Conservation (phyloP, 345 rosid species). For the Combretum micranthum region DNA sequence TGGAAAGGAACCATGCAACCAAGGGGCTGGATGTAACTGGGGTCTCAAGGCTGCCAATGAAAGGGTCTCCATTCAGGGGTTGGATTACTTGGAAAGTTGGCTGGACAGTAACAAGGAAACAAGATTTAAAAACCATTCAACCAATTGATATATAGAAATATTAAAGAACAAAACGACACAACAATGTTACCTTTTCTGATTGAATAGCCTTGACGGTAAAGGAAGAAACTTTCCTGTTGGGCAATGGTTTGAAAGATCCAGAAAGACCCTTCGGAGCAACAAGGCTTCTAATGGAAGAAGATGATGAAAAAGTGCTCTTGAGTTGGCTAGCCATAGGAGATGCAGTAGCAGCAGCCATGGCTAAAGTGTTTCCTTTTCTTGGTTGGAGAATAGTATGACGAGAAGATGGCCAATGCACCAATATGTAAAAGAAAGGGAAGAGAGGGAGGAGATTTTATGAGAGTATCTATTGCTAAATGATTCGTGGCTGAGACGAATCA, state of each 20-base stretch:
- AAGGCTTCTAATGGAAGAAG: constrained; percentile 24
- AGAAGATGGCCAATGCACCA: not conserved
- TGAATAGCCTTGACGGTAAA: constrained; percentile 73
- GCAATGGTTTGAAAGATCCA: constrained; percentile 46
- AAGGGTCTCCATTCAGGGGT: constrained; percentile 97
- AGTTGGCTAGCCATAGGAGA: constrained; percentile 92
- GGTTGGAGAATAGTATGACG: not conserved
- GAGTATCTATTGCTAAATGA: constrained; percentile 3
- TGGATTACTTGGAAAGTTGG: constrained; percentile 88
- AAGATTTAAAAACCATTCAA: not conserved
- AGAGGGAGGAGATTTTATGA: not conserved
- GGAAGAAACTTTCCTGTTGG: constrained; percentile 40
- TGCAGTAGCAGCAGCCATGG: constrained; percentile 24
- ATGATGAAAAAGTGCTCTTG: constrained; percentile 61
- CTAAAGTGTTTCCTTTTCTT: not conserved
- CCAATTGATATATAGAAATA: no score
- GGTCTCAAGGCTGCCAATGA: constrained; percentile 95
- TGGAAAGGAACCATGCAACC: constrained; percentile 92
- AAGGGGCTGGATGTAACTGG: constrained; percentile 91
- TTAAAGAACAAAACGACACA: no score
- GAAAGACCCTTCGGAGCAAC: constrained; percentile 57
- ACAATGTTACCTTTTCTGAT: constrained; percentile 51
- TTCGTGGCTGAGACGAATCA: constrained; percentile 7
- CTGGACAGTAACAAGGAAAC: constrained; percentile 25
- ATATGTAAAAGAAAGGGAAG: not conserved